Conservation (phyloP, 176 grass and related monocot genomes). For the Aegilops umbellulata region DNA sequence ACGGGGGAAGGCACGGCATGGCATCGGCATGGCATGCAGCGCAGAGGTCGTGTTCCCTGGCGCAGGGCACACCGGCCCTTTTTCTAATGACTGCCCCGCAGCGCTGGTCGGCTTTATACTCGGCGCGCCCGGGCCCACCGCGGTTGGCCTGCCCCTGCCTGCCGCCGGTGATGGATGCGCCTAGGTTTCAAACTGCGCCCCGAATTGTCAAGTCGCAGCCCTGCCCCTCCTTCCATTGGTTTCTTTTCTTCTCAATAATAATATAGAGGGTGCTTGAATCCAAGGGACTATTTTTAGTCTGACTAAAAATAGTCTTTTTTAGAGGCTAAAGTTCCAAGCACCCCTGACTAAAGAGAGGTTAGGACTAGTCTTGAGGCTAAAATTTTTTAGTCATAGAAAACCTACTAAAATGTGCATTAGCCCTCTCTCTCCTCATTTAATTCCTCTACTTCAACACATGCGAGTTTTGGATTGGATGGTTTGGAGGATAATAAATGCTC, state of each 20-base stretch:
- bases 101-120: slow-evolving; percentile 50
- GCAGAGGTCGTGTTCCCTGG: slow-evolving; percentile 42
- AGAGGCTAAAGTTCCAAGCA: no score
- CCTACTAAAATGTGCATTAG: no score
- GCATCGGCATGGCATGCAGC: slow-evolving; percentile 5
- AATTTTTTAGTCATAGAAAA: no score
- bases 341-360: no score
- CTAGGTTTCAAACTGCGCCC: slow-evolving; percentile 28
- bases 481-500: no score
- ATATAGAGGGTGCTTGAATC: no score
- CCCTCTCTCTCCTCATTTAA: no score
- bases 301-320: no score
- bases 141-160: neutral
- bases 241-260: neutral
- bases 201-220: slow-evolving; percentile 17
- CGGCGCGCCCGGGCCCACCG: neutral
- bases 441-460: no score
- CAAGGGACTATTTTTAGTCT: no score
- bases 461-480: no score
- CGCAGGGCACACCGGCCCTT: slow-evolving; percentile 11
- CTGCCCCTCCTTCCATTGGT: neutral
- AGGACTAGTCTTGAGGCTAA: no score
- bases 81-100: slow-evolving; percentile 40
- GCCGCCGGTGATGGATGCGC: neutral
- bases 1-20: neutral